Conservation (phyloP, 2,329 filamentous ascomycete genomes). For the Pseudogymnoascus sp. region DNA sequence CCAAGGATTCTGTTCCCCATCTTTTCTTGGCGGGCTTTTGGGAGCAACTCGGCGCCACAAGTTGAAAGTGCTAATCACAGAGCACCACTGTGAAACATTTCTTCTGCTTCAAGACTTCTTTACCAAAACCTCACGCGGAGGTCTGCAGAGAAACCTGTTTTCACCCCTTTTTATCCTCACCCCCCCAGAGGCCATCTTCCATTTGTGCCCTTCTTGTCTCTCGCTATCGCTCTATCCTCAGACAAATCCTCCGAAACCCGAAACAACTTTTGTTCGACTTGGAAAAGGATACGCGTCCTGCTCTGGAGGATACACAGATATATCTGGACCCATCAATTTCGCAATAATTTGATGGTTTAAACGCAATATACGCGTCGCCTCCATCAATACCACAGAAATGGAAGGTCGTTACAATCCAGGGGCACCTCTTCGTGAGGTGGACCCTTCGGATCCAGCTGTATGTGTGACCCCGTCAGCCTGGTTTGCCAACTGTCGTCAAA, state of each 20-base stretch:
- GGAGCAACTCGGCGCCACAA: conserved; percentile 1
- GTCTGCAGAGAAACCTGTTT: not conserved
- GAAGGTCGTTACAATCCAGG: conserved; percentile 2
- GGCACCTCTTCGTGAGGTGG: conserved; percentile 1
- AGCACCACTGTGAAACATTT: conserved; percentile 11
- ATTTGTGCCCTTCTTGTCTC: not conserved
- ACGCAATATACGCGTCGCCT: conserved; percentile 4
- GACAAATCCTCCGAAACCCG: not conserved
- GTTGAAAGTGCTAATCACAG: not conserved
- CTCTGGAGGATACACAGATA: conserved; percentile 2
- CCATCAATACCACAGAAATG: conserved; percentile 9
- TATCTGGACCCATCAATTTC: not conserved
- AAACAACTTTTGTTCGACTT: not conserved
- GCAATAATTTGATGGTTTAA: conserved; percentile 8
- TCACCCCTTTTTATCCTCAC: not conserved
- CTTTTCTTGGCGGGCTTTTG: conserved; percentile 6
- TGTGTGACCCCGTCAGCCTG: not conserved
- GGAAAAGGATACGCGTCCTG: not conserved
- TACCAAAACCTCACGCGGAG: not conserved
- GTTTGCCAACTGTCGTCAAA: not conserved
- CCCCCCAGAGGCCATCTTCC: not conserved
- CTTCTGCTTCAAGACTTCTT: conserved; percentile 9
- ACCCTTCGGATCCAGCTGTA: not conserved
- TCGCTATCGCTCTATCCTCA: not conserved
- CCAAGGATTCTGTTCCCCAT: not conserved